Evolutionary conservation across 164 flowering plant species (phyloP).

Genomic region (Aristolochia californica): DNA sequence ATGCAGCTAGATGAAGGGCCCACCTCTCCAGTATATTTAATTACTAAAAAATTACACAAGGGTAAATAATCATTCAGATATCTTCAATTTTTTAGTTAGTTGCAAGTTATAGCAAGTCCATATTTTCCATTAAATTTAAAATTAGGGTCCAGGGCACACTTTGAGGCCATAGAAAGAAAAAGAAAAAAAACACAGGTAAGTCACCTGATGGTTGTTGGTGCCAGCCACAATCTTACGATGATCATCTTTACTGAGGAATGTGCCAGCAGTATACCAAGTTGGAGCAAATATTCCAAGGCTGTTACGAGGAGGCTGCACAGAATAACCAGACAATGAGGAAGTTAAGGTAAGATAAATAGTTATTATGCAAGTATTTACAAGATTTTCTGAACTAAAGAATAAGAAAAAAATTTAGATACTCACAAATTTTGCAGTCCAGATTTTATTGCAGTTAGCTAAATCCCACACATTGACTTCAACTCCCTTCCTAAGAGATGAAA

Average conservation of each 20-base stretch:
- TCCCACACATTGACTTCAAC: conserved; percentile 90
- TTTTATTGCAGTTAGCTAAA: conserved; percentile 40
- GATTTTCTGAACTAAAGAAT: not conserved
- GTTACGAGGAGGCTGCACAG: conserved; percentile 68
- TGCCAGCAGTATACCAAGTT: conserved; percentile 75
- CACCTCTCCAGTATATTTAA: no score
- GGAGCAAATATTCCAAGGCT: conserved; percentile 78
- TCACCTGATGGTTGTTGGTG: conserved; percentile 83
- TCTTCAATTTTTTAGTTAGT: no score
- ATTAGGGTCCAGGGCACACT: no score
- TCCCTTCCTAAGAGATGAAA: conserved; percentile 49
- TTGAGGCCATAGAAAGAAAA: not conserved
- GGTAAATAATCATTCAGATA: no score
- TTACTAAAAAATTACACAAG: no score
- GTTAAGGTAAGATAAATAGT: not conserved
- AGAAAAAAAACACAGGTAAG: not conserved
- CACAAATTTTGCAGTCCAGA: conserved; percentile 84
- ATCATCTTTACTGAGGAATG: conserved; percentile 70
- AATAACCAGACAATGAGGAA: not conserved
- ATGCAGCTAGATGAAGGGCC: no score
- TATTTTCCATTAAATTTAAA: no score
- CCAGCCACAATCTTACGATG: conserved; percentile 87
- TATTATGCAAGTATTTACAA: not conserved
- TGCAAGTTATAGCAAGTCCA: no score
- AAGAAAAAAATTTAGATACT: conserved; percentile 16